Base-by-base conservation (phyloP, 805 yeast genomes). In the Suhomyces xylopsoci region DNA sequence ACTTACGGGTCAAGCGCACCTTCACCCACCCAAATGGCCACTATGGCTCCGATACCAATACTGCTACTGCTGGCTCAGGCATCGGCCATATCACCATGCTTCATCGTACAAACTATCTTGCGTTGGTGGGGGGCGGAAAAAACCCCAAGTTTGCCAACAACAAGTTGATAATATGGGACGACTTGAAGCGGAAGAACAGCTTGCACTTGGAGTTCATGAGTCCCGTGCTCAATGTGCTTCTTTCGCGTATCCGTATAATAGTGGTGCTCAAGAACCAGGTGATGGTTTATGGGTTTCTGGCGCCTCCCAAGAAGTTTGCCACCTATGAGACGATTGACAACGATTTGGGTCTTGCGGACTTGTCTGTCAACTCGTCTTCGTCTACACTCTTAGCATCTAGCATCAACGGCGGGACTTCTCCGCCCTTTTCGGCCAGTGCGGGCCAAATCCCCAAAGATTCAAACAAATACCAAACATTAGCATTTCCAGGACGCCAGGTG, bases 101-200 rank as follows among this genome's bases (percentile, higher is more conserved):
- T 5, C 88, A 90, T 65, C 80, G 97, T 43, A 91, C 97, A 0
- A 93, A 93, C 70, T 92, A 91, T 65, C 77, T 93, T 50, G 97
- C 93, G 0, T 70, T 94, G 43, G 89, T 91, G 0, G 97, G 97
- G 1, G 97, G 97, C 15, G 97, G 97, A 1, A 78, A 80, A 56
- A 79, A 79, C 53, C 97, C 97, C 20, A 78, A 82, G 55, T 89
- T 83, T 62, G 88, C 97, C 1, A 77, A 82, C 58, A 90, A 89
- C 70, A 88, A 88, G 66, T 81, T 91, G 38, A 79, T 90, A 34
- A 85, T 93, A 15, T 94, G 97, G 97, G 97, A 93, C 69, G 98
- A 93, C 66, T 68, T 89, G 55, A 88, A 89, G 68, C 80, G 85
- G 56, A 84, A 84, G 58, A 84, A 85, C 26, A 87, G 92, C 3